Base-by-base conservation (phyloP, 345 rosid species). In the Syzygium aqueum region DNA sequence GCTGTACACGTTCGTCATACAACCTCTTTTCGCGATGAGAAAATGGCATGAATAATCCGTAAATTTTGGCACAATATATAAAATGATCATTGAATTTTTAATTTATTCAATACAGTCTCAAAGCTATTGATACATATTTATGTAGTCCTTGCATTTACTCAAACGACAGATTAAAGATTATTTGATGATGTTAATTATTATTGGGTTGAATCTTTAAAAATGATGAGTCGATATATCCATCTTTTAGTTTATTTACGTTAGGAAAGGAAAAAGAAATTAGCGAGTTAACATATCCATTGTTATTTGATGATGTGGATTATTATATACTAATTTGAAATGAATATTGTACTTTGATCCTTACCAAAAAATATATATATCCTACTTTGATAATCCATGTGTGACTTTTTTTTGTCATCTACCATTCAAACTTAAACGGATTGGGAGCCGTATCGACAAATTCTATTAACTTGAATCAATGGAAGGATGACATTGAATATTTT, bases 61-160 rank as follows among this genome's bases (percentile, higher is more conserved):
- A 8, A 67, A 30, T 67, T 16, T 28, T 28, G 10, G 4, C 9
- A 2, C 2, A 30, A 15, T 16, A 30, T 3, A 8, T 15, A 17
- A 8, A 7, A 4, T 16, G 6, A 0, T 30, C 2, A 3, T 1
- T 16, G 0, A 67, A 30, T 15, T 65, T 67, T 67, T 28, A 8
- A 16, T 65, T 8, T 30, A 0, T 65, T 30, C 22, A 30, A 30
- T 30, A 17, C 3, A 15, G 0, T 30, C 1, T 30, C 16, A 3
- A 0, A 33, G 30, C 10, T 54, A 54, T 8, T 7, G 1, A 3
- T 54, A 21, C 22, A 54, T 54, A 8, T 54, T 54, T 1, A 54
- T 21, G 9, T 54, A 22, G 11, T 22, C 25, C 25, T 54, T 22
- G 4, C 25, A 3, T 54, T 5, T 65, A 30, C 77, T 65, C 11